Conservation (phyloP, 2,329 filamentous ascomycete genomes). For the Diplodia sapinea region DNA sequence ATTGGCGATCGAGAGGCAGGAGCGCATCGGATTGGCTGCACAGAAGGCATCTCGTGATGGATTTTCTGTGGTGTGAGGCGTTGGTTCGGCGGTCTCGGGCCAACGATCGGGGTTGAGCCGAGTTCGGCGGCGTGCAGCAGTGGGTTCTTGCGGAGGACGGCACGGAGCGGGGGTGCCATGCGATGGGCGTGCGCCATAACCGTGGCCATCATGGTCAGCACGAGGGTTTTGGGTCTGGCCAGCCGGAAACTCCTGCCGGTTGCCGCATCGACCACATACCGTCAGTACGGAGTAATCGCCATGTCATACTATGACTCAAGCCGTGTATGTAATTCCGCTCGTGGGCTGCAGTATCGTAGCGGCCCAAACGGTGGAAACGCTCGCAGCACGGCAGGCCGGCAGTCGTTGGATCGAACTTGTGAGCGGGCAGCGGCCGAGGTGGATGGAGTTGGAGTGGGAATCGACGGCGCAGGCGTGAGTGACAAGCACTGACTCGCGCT, state of each 20-base stretch:
- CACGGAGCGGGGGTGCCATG: slow-evolving; percentile 11
- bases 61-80: not conserved
- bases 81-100: slow-evolving; percentile 4
- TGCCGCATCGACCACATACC: not conserved
- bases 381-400: not conserved
- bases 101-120: slow-evolving; percentile 7
- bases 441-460: not conserved
- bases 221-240: not conserved
- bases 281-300: not conserved
- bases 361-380: not conserved
- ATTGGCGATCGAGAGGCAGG: not conserved
- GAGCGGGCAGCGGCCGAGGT: not conserved
- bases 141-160: slow-evolving; percentile 16
- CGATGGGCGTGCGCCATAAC: not conserved
- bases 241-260: slow-evolving; percentile 16
- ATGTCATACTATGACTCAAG: slow-evolving; percentile 1
- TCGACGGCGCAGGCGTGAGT: not conserved
- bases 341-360: not conserved
- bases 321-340: not conserved
- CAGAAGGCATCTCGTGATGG: slow-evolving; percentile 9
- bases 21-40: not conserved
- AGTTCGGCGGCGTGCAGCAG: slow-evolving; percentile 3
- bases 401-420: not conserved
- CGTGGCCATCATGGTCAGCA: not conserved
- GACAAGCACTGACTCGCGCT: slow-evolving; percentile 19